phyloP scores from a whole-genome alignment of 768 basidiomycete genomes.

The Serendipita indica region DNA sequence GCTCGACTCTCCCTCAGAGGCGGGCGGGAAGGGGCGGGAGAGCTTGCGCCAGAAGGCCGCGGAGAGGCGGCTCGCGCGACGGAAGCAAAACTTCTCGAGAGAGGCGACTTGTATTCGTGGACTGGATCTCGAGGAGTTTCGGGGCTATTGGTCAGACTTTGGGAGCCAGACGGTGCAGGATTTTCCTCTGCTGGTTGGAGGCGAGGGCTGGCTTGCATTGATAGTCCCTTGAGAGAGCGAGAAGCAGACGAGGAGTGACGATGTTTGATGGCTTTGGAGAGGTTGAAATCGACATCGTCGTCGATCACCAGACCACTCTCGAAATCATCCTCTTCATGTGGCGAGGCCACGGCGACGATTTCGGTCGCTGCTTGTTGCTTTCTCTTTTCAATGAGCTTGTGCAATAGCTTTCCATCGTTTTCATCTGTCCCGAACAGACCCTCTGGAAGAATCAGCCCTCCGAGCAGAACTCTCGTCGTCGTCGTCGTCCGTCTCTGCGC shows the following conservation, averaged over 20 bases:
- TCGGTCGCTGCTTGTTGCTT: slow-evolving; percentile 37
- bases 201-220: not conserved
- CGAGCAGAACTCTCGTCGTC: slow-evolving; percentile 48
- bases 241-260: not conserved
- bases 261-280: slow-evolving; percentile 18
- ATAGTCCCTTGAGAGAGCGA: not conserved
- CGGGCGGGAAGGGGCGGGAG: not conserved
- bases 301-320: slow-evolving; percentile 74
- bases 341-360: slow-evolving; percentile 43
- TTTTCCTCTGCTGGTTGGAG: not conserved
- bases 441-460: slow-evolving; percentile 65
- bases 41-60: not conserved
- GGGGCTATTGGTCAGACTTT: not conserved
- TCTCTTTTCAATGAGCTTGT: slow-evolving; percentile 38
- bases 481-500: slow-evolving; percentile 55
- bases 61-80: not conserved
- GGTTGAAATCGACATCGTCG: slow-evolving; percentile 69
- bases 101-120: not conserved
- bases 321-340: slow-evolving; percentile 60
- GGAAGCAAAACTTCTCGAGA: not conserved
- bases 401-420: slow-evolving; percentile 32
- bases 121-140: not conserved
- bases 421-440: slow-evolving; percentile 61
- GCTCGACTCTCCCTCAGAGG: not conserved
- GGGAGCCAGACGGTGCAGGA: not conserved